Evolutionary conservation across 306 rosid genomes (phyloP), one percentile per base, ranked within the genome.

Genomic region (Vachellia collinsii): DNA sequence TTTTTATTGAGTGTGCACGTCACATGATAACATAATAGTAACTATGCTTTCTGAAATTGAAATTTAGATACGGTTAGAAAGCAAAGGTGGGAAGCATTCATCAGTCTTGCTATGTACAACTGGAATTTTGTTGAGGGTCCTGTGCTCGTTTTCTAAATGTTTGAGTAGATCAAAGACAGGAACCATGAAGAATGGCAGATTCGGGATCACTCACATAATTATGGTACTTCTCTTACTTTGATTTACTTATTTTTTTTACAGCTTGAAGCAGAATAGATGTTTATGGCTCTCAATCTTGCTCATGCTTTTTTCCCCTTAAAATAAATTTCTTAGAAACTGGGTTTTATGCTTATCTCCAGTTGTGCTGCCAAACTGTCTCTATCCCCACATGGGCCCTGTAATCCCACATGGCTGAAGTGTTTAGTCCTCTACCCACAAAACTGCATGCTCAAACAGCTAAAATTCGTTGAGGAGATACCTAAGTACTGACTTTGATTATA

Each of bases 51-150:
- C 25, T n/a, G 47, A 66, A 62, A 70, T 56, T 72, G 74, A 23
- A 84, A 86, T 88, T 79, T 86, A 95, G 99, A 93, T 93, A 82
- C 96, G 99, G 67, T 86, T 93, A 81, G 99, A 95, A 83, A 87
- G 90, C 83, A 88, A 39, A 84, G 99, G 98, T 64, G 99, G 99
- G 69, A 90, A 81, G 83, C 79, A 88, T 66, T 89, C 99, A 38
- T 95, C 99, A 68, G 64, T 95, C 76, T 86, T 95, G 75, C 87
- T 95, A 81, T 95, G 99, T 89, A 95, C 99, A 20, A 93, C 91
- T 81, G 98, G 99, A 76, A 74, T 93, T 87, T 78, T 95, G 50
- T 84, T 92, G 88, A 93, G 97, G 85, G 86, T 93, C 78, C 77
- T 95, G 89, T 85, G 93, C 76, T 83, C 97, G 85, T 83, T 89